phyloP scores from a whole-genome alignment of 371 early-diverging fungal species.

The Rhizopus arrhizus region DNA sequence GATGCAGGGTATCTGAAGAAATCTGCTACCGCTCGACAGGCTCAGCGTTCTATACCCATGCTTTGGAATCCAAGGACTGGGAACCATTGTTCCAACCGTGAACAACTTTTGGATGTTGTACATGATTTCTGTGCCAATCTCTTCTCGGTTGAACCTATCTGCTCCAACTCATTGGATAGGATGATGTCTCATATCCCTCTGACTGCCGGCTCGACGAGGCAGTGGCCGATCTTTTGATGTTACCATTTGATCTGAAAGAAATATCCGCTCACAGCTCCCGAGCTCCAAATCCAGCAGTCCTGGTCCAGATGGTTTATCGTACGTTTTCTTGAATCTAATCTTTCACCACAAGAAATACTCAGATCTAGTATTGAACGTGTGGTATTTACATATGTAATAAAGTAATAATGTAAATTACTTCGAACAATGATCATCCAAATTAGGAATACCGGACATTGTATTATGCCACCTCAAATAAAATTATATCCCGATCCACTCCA shows the following conservation, averaged over 20 bases:
- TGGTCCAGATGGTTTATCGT: slow-evolving; percentile 12
- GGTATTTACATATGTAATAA: too few relatives aligned
- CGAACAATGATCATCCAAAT: too few relatives aligned
- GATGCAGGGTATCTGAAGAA: slow-evolving; percentile 6
- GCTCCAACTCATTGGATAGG: not conserved
- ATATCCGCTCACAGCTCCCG: not conserved
- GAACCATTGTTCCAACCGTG: not conserved
- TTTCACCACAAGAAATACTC: not conserved
- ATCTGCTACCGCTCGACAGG: not conserved
- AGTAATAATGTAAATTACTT: too few relatives aligned
- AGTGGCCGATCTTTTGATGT: not conserved
- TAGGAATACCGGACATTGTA: too few relatives aligned
- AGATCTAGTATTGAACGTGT: not conserved
- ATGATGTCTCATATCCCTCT: not conserved
- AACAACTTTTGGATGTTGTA: slow-evolving; percentile 2
- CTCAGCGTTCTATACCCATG: not conserved
- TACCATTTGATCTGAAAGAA: not conserved
- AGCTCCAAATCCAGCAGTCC: slow-evolving; percentile 8
- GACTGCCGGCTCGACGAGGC: too few relatives aligned
- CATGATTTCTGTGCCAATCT: not conserved
- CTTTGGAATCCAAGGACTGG: not conserved
- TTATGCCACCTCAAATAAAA: too few relatives aligned
- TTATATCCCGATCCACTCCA: too few relatives aligned
- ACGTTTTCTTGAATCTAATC: not conserved
- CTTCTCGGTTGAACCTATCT: slow-evolving; percentile 9